These are phyloP conservation scores for Colletotrichum orchidophilum DNA, from an alignment of 2,329 filamentous ascomycete species.

Conservation along the genomic window DNA sequence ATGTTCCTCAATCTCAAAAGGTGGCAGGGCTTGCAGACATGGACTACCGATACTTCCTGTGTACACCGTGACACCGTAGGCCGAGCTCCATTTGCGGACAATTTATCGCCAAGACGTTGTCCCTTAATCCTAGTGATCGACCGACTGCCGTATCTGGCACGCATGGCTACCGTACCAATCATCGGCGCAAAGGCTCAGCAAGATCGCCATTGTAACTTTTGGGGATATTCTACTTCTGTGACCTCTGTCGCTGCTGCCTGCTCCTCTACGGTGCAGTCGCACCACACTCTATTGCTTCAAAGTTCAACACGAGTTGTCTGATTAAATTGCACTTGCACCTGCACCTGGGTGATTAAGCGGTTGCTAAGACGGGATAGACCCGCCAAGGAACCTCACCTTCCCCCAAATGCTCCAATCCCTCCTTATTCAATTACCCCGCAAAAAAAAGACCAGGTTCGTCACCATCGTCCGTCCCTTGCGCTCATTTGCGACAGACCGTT, in stretches of 20 bases:
- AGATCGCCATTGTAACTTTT: background rate
- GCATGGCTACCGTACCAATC: slow-evolving; percentile 1
- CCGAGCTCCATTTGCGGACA: background rate
- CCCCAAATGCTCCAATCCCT: background rate
- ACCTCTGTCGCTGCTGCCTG: background rate
- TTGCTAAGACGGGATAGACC: too few species aligned
- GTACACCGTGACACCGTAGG: background rate
- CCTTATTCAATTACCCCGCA: slow-evolving; percentile 27
- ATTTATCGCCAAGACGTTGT: slow-evolving; percentile 17
- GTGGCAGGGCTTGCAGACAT: too few species aligned
- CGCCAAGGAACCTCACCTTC: background rate
- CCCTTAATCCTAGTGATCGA: slow-evolving; percentile 21
- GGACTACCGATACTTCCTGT: background rate
- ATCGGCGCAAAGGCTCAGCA: background rate
- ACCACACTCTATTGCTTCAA: background rate
- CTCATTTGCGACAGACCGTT: slow-evolving; percentile 14
- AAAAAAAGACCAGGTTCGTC: slow-evolving; percentile 2
- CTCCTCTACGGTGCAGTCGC: background rate
- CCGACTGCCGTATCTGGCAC: slow-evolving; percentile 17
- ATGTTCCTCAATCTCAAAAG: too few species aligned
- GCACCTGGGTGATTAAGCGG: background rate
- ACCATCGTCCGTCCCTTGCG: background rate
- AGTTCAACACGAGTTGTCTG: background rate
- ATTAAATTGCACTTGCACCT: background rate
- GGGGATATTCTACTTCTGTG: background rate